These are phyloP conservation scores for Sordaria brevicollis DNA, from an alignment of 495 filamentous ascomycete species.

Conservation along the genomic window DNA sequence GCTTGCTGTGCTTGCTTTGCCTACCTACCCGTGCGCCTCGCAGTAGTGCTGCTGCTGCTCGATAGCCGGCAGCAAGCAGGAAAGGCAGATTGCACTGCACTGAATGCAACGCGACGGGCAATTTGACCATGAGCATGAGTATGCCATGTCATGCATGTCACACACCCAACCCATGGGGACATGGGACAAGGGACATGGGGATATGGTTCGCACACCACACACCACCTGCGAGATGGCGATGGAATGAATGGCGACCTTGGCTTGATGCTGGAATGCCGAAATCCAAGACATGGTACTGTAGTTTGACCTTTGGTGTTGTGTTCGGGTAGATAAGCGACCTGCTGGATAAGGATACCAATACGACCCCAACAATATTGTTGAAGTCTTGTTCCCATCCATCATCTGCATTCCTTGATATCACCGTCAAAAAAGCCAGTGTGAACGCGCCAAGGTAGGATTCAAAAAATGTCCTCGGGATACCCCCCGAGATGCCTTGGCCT, in stretches of 20 bases:
- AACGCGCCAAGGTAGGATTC: constrained; percentile 3
- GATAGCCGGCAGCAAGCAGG: not conserved
- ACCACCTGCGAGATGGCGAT: not conserved
- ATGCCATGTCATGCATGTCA: not conserved
- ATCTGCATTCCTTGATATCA: not conserved
- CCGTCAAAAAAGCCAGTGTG: not conserved
- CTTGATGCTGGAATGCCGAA: not conserved
- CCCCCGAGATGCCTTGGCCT: constrained; percentile 21
- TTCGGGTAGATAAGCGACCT: not conserved
- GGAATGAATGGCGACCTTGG: not conserved
- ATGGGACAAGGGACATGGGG: too few relatives aligned
- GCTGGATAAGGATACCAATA: not conserved
- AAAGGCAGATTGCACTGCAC: not conserved
- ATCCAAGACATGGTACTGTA: too few relatives aligned
- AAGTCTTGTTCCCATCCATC: not conserved
- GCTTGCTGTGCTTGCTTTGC: not conserved
- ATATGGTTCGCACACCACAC: not conserved
- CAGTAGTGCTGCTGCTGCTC: not conserved
- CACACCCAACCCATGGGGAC: not conserved
- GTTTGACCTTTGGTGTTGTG: too few relatives aligned
- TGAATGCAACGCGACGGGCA: not conserved
- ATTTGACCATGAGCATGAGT: not conserved
- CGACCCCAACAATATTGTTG: not conserved
- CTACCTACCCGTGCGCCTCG: not conserved
- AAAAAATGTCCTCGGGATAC: not conserved